A percentile compares a stretch with the other conserved stretches of the same genome.
phyloP scores from a whole-genome alignment of 805 yeast species.

The Wickerhamiella allomyrinae region DNA sequence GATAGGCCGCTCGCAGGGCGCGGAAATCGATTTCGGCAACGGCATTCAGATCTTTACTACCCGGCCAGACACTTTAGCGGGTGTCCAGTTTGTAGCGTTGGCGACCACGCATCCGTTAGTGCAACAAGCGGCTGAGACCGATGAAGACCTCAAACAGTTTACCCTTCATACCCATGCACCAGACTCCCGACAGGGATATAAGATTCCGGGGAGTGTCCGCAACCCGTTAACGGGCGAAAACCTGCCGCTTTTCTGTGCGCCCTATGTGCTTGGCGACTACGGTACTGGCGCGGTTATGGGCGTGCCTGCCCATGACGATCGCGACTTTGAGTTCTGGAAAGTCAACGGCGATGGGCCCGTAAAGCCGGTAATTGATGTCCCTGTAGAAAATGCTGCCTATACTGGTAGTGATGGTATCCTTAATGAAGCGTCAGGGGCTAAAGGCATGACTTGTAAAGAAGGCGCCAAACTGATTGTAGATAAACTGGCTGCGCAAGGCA shows the following conservation, averaged over 20 bases:
- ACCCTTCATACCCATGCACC: conserved; percentile 24
- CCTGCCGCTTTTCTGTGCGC: conserved; percentile 77
- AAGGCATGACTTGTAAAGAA: conserved; percentile 35
- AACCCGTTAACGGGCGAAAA: conserved; percentile 43
- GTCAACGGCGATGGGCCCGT: conserved; percentile 26
- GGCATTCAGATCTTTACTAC: conserved; percentile 59
- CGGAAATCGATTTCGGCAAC: conserved; percentile 42
- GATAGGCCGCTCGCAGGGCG: conserved; percentile 84
- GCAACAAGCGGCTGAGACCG: conserved; percentile 24
- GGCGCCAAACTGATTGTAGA: conserved; percentile 39
- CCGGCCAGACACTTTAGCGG: conserved; percentile 73
- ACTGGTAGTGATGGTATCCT: conserved; percentile 33
- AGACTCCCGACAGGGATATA: conserved; percentile 47
- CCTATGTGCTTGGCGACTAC: conserved; percentile 71
- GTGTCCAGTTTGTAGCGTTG: conserved; percentile 72
- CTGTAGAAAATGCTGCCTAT: conserved; percentile 20
- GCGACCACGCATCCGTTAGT: conserved; percentile 58
- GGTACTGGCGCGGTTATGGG: conserved; percentile 98
- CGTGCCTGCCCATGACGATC: conserved; percentile 81
- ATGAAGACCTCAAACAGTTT: conserved; percentile 34
- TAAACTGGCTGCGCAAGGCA: conserved; percentile 25
- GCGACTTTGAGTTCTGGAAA: conserved; percentile 75
- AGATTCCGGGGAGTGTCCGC: conserved; percentile 28
- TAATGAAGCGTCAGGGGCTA: conserved; percentile 32
- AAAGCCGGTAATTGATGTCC: conserved; percentile 6